Base-by-base conservation (phyloP, 805 yeast species). In the Metschnikowia kofuensis region DNA sequence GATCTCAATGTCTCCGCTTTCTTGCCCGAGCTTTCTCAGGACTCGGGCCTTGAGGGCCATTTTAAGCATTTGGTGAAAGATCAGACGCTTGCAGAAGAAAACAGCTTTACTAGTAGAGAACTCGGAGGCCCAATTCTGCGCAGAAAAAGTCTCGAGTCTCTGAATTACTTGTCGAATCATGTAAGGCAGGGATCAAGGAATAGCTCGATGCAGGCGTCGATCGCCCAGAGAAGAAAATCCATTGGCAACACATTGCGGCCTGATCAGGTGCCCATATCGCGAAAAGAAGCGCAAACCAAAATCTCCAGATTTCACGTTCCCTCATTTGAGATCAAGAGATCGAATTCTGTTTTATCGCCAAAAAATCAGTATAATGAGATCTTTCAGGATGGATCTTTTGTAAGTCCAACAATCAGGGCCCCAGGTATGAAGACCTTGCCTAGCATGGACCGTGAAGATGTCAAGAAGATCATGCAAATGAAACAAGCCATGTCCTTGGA, bases 371-470 rank as follows among this genome's bases (percentile, higher is more conserved):
- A 72, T 55, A 66, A 71, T 49, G 78, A 73, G 43, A 67, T 70
- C 10, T 69, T 69, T 48, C 67, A 63, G 16, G 73, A 69, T 47
- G 54, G 54, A 7, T 45, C 59, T 26, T 49, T 52, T 31, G 49
- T 50, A 6, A 47, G 49, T 46, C 65, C 72, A n/a, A 75, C 79
- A 6, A 75, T 75, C 26, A 67, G 64, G 48, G 60, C 75, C n/a
- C 61, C 59, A 30, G 79, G 79, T 13, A 75, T 75, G 78, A 73
- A 69, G 48, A 74, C 78, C 2, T 65, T 75, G 40, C 79, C 80
- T 41, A 74, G 78, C 53, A 75, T 75, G 78, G 77, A 74, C 49
- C 62, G 67, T 13, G 71, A 72, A 39, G 79, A 75, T 46, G 73
- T 75, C 9, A 66, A 69, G 53, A 63, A 66, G 48, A 74, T 75